These are phyloP conservation scores for Pythium myriotylum DNA, from an alignment of 352 stramenopile species.

Conservation along the genomic window DNA sequence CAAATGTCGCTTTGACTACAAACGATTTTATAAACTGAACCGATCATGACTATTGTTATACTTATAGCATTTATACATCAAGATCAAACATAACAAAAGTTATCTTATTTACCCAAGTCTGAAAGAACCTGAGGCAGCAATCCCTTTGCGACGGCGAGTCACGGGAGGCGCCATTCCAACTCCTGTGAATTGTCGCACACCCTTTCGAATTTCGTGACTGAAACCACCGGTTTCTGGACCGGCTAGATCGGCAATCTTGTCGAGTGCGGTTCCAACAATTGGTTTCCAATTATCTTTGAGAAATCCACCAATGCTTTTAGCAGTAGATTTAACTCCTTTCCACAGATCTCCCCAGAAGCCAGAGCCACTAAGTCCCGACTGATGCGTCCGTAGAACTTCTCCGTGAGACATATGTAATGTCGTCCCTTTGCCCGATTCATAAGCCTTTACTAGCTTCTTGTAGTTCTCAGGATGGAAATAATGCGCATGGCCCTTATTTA, in stretches of 20 bases:
- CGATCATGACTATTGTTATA: slow-evolving; percentile 25
- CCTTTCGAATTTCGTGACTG: too few relatives aligned
- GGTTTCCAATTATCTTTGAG: too few relatives aligned
- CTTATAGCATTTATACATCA: slow-evolving; percentile 28
- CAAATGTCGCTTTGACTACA: slow-evolving; percentile 30
- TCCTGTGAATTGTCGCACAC: not conserved
- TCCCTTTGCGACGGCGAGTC: slow-evolving; percentile 13
- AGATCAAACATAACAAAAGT: slow-evolving; percentile 29
- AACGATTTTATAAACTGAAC: slow-evolving; percentile 31
- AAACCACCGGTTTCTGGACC: too few relatives aligned
- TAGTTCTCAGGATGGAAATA: slow-evolving; percentile 34
- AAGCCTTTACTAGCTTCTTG: slow-evolving; percentile 31
- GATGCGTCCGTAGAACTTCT: slow-evolving; percentile 27
- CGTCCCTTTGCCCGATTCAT: slow-evolving; percentile 21
- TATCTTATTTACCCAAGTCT: slow-evolving; percentile 19
- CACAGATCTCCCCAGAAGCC: slow-evolving; percentile 24
- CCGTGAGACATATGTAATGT: slow-evolving; percentile 25
- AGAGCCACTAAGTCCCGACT: slow-evolving; percentile 15
- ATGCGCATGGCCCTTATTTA: slow-evolving; percentile 22
- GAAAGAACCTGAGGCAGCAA: slow-evolving; percentile 5
- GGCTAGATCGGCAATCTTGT: too few relatives aligned
- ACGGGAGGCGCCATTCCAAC: slow-evolving; percentile 20
- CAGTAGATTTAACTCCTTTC: not conserved
- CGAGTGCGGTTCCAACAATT: too few relatives aligned
- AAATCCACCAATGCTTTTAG: too few relatives aligned